Base-by-base conservation (phyloP, 495 filamentous ascomycete species). In the Penicillium daleae region DNA sequence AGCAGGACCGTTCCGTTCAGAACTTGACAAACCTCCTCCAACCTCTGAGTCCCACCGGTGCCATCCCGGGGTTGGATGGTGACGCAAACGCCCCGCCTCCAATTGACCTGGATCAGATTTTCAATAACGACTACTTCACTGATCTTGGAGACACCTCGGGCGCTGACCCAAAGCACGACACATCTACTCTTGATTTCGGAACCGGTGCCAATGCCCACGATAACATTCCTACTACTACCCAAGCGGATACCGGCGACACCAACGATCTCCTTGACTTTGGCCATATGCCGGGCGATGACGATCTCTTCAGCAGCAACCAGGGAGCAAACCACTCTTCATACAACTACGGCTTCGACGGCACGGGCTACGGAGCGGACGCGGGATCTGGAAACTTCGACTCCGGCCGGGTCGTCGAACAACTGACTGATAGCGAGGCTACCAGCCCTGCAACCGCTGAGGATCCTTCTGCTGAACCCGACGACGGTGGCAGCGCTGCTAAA, bases 11-110 rank as follows among this genome's bases (percentile, higher is more conserved):
- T 35, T 87, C 89, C 22, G 85, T 97, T 6, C 83, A 90, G 58
- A 84, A 89, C 57, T 78, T 97, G 26, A 84, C 85, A 55, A 84
- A 84, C 35, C 71, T 90, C 0, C 79, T 97, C 24, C 87, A 89
- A 32, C 92, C 93, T 2, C 78, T 96, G 31, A 91, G 87, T 67
- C 92, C 92, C 0, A 90, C 84, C 6, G 92, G 92, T 13, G 81
- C 82, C 19, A 95, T 97, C 54, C 92, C 92, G 1, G 92, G 91
- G 10, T 71, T 96, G 3, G 80, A 80, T 31, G 65, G 73, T 15
- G 80, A 78, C 27, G 79, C 76, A 31, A 76, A 64, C 59, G 71
- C 73, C 27, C 73, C 72, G 39, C 75, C 74, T 48, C 74, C 76
- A 2, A 73, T 90, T 46, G 89, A 92, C 64, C 78, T 91, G 2